Conservation (phyloP, 345 rosid genomes). For the Camelina hispida region DNA sequence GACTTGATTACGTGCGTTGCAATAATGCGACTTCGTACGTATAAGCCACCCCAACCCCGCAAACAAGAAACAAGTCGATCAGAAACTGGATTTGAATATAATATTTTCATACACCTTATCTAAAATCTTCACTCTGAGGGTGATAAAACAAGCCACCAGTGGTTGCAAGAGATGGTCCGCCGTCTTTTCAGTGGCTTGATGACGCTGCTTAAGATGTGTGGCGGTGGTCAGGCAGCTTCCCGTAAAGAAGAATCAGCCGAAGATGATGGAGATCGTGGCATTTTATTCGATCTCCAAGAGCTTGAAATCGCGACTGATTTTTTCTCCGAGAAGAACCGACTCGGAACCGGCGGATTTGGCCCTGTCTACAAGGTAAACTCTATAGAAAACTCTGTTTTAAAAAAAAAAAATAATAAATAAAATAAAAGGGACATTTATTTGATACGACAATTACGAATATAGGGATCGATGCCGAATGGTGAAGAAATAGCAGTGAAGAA, state of each 20-base stretch:
- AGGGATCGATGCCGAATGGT: conserved; percentile 70
- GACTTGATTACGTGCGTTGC: conserved; percentile 26
- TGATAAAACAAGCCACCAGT: not conserved
- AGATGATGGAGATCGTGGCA: conserved; percentile 44
- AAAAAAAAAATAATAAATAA: too few relatives aligned
- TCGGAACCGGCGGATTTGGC: conserved; percentile 94
- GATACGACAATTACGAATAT: conserved; percentile 26
- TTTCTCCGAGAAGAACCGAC: conserved; percentile 76
- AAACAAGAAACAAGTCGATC: conserved; percentile 12
- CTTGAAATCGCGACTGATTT: conserved; percentile 75
- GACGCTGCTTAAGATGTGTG: conserved; percentile 36
- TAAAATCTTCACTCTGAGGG: not conserved
- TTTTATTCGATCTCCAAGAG: conserved; percentile 64
- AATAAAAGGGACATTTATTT: not conserved
- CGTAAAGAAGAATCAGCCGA: conserved; percentile 24
- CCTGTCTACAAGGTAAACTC: conserved; percentile 77
- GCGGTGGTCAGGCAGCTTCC: conserved; percentile 21
- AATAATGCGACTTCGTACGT: not conserved
- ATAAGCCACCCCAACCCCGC: not conserved
- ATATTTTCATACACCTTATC: not conserved
- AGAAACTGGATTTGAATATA: conserved; percentile 1
- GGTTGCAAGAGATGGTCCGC: conserved; percentile 35
- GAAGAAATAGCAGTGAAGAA: conserved; percentile 80
- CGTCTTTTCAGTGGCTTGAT: conserved; percentile 23
- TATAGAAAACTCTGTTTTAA: not conserved